Evolutionary conservation across 2,329 filamentous ascomycete genomes (phyloP).

Genomic region (Colletotrichum gigasporum): DNA sequence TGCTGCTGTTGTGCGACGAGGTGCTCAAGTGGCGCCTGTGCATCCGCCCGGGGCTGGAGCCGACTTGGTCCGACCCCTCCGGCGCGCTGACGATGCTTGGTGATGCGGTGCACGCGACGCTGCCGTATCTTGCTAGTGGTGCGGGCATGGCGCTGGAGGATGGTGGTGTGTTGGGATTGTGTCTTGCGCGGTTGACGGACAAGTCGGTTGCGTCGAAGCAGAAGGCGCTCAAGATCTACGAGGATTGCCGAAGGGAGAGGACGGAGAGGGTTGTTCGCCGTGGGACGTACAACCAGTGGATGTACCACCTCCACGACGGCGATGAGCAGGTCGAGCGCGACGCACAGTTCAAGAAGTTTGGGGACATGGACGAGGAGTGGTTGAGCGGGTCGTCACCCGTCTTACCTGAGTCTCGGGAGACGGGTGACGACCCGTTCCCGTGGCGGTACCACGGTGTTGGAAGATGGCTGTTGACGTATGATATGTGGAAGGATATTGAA

Average conservation of each 20-base stretch:
- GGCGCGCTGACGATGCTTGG: slow-evolving; percentile 68
- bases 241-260: slow-evolving; percentile 64
- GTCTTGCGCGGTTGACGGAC: slow-evolving; percentile 56
- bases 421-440: slow-evolving; percentile 51
- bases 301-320: slow-evolving; percentile 70
- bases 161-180: slow-evolving; percentile 64
- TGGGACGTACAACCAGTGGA: slow-evolving; percentile 68
- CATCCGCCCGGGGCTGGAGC: slow-evolving; percentile 61
- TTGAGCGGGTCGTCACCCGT: slow-evolving; percentile 34
- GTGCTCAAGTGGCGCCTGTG: slow-evolving; percentile 70
- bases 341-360: slow-evolving; percentile 41
- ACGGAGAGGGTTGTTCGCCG: slow-evolving; percentile 68
- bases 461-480: slow-evolving; percentile 50
- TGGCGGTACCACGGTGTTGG: slow-evolving; percentile 51
- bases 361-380: slow-evolving; percentile 42
- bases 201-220: slow-evolving; percentile 46
- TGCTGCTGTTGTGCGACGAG: slow-evolving; percentile 64
- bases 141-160: slow-evolving; percentile 71
- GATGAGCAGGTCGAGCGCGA: slow-evolving; percentile 64
- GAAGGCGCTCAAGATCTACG: slow-evolving; percentile 57
- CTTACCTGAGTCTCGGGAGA: slow-evolving; percentile 39
- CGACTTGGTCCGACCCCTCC: slow-evolving; percentile 63
- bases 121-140: slow-evolving; percentile 67
- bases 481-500: slow-evolving; percentile 49
- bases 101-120: slow-evolving; percentile 71